phyloP scores from a whole-genome alignment of 2,329 filamentous ascomycete genomes.

The Aspergillus fumigatus region DNA sequence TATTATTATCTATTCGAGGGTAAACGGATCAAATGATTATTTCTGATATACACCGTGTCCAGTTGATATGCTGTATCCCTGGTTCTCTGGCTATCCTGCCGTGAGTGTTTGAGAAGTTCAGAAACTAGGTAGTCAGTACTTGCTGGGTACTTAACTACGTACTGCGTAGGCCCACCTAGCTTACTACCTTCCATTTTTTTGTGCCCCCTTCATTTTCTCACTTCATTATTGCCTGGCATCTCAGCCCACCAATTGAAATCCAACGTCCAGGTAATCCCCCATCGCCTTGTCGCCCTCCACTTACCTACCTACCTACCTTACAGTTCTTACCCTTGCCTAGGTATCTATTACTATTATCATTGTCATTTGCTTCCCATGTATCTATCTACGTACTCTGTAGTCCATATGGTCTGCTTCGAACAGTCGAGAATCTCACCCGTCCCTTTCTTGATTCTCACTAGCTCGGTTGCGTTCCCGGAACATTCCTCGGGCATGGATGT shows the following conservation, averaged over 20 bases:
- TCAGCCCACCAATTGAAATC: conserved; percentile 14
- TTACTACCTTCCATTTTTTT: background rate
- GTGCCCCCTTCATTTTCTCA: background rate
- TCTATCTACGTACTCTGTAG: too few relatives aligned
- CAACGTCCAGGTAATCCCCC: too few relatives aligned
- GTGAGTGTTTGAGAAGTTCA: too few relatives aligned
- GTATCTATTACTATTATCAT: too few relatives aligned
- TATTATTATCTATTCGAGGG: background rate
- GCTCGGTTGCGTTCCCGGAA: background rate
- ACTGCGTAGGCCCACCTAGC: background rate
- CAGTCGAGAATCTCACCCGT: background rate
- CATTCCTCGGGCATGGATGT: background rate
- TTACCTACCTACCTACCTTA: too few relatives aligned
- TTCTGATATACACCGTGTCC: too few relatives aligned
- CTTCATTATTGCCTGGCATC: conserved; percentile 8
- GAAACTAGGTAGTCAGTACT: background rate
- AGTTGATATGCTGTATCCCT: background rate
- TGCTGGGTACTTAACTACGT: background rate
- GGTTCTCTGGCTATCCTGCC: too few relatives aligned
- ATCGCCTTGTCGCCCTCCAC: too few relatives aligned
- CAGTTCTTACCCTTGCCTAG: too few relatives aligned
- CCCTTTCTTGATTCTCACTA: background rate
- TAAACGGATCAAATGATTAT: background rate
- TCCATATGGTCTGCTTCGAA: background rate
- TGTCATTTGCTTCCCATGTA: background rate